phyloP scores from a whole-genome alignment of 1,139 yeast species.

The Saccharomycopsis phalli region DNA sequence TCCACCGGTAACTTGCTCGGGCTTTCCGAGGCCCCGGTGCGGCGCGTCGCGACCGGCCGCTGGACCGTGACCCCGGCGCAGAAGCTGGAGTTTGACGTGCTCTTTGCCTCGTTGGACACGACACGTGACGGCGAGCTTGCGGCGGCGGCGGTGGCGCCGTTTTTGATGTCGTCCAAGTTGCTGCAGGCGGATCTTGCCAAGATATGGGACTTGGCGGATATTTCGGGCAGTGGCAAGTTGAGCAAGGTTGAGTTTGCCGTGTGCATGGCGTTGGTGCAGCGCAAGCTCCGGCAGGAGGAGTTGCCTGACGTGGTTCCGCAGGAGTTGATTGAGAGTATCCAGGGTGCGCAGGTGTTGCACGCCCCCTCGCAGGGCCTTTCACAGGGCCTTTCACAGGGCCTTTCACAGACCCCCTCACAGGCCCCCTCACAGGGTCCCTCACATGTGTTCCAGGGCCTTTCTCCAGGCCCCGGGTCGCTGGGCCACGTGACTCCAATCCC shows the following conservation, averaged over 20 bases:
- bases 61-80: constrained; percentile 67
- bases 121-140: constrained; percentile 52
- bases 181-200: constrained; percentile 78
- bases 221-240: constrained; percentile 79
- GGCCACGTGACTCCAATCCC: too few species aligned
- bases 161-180: constrained; percentile 80
- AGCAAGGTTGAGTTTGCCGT: constrained; percentile 78
- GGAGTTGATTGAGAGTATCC: constrained; percentile 35
- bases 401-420: constrained; percentile 21
- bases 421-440: constrained; percentile 19
- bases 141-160: constrained; percentile 78
- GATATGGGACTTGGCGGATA: constrained; percentile 92
- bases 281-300: constrained; percentile 63
- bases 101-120: constrained; percentile 73
- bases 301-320: constrained; percentile 61
- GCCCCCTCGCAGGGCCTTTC: constrained; percentile 20
- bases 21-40: constrained; percentile 21
- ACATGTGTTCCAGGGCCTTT: constrained; percentile 13
- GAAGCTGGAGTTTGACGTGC: constrained; percentile 67
- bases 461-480: constrained; percentile 20
- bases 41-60: constrained; percentile 42
- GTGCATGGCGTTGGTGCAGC: constrained; percentile 89
- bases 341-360: constrained; percentile 22
- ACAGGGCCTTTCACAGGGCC: constrained; percentile 5
- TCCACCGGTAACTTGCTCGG: constrained; percentile 26